Evolutionary conservation across 768 basidiomycete species (phyloP), one percentile per base, ranked within the genome.

Genomic region (Suillus placidus): DNA sequence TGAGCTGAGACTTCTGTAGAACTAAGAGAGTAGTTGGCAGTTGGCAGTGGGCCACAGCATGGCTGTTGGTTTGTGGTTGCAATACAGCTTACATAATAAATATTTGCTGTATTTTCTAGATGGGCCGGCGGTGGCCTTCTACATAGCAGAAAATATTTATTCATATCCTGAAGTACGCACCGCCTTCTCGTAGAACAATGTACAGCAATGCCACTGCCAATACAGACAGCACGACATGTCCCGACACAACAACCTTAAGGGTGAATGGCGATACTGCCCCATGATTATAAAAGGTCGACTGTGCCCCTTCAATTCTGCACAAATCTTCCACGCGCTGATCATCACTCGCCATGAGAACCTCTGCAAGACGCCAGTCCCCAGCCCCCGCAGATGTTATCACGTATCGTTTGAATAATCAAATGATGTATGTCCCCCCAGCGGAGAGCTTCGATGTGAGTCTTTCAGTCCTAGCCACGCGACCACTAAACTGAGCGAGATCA

Each of bases 361-460:
- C 40, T 40, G 10, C 18, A 20, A 60, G 40, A 54, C 68, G 26
- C 72, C 74, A 72, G 68, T 74, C 23, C 68, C 69, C 42, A 68
- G 38, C 78, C 3, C 30, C 57, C 13, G 70, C 80, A 6, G 84
- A 86, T 45, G 78, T 87, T 61, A 73, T 88, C 65, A 87, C 83
- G 20, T 87, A 87, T 64, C 81, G 84, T 34, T 75, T 76, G 6
- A 71, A 78, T 0, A 71, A 75, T 9, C 70, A 80, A 34, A 75
- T 86, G n/a, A 83, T 87, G 18, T 87, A 85, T 54, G 87, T 88
- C 1, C 80, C 78, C 1, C 81, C 81, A 0, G 78, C 82, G 12
- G 61, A 72, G 38, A 71, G 74, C 52, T 86, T 85, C 64, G 69
- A 79, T 69, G 87, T 86, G 45, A 62, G 80, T 69, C 8, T 52